Conservation (phyloP, 805 yeast species). For the Yarrowia porcina region DNA sequence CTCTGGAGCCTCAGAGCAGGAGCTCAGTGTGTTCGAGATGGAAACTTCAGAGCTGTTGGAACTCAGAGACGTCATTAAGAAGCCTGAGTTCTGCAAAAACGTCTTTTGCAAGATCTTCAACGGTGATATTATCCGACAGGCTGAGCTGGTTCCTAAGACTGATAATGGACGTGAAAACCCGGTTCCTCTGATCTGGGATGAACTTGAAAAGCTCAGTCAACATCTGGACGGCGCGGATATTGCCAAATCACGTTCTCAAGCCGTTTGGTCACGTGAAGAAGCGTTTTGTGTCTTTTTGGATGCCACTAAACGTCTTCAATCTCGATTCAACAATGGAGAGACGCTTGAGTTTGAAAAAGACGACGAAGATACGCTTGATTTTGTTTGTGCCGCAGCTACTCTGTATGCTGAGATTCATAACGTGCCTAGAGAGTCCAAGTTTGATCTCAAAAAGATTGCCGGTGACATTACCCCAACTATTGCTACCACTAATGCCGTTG, state of each 20-base stretch:
- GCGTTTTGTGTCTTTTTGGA: constrained; percentile 57
- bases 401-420: constrained; percentile 67
- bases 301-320: constrained; percentile 50
- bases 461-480: constrained; percentile 98
- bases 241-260: constrained; percentile 33
- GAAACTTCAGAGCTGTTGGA: constrained; percentile 41
- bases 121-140: constrained; percentile 72
- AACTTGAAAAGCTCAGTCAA: constrained; percentile 29
- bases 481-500: constrained; percentile 94
- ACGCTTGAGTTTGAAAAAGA: constrained; percentile 75
- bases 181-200: constrained; percentile 48
- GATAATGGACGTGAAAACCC: constrained; percentile 57
- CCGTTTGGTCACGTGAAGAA: constrained; percentile 60
- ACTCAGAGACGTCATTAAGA: constrained; percentile 36
- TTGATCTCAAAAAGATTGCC: constrained; percentile 87
- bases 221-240: constrained; percentile 24
- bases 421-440: constrained; percentile 69
- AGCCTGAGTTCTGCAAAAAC: constrained; percentile 37
- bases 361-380: constrained; percentile 84
- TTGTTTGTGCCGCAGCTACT: constrained; percentile 83
- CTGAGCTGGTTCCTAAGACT: constrained; percentile 47
- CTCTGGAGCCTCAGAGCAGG: constrained; percentile 54
- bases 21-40: constrained; percentile 36
- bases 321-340: constrained; percentile 44
- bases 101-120: constrained; percentile 51